These are phyloP conservation scores for Kazachstania kunashirensis DNA, from an alignment of 805 yeast genomes.

Conservation along the genomic window DNA sequence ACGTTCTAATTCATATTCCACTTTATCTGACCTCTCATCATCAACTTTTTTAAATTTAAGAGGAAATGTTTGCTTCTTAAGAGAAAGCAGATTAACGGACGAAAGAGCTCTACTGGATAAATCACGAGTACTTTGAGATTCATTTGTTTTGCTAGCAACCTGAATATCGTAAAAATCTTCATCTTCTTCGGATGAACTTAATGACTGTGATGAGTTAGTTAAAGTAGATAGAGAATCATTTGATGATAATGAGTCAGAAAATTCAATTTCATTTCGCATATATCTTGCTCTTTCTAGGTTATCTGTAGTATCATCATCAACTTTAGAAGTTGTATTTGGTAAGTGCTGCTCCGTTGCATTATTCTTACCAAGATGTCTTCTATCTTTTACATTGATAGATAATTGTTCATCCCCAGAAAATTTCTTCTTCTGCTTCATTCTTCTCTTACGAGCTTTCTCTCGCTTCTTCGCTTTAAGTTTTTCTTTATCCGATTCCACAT, in stretches of 20 bases:
- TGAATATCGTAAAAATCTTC: slow-evolving; percentile 8
- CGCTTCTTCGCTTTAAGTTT: slow-evolving; percentile 5
- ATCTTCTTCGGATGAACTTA: slow-evolving; percentile 6
- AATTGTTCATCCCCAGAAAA: slow-evolving; percentile 1
- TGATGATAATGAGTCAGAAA: slow-evolving; percentile 1
- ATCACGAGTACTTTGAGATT: background rate
- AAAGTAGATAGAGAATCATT: slow-evolving; percentile 1
- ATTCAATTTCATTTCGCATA: background rate
- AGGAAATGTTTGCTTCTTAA: slow-evolving; percentile 1
- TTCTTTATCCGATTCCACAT: slow-evolving; percentile 33
- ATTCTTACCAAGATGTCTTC: background rate
- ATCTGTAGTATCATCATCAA: slow-evolving; percentile 5
- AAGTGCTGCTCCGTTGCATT: slow-evolving; percentile 6
- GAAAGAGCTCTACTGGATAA: slow-evolving; percentile 4
- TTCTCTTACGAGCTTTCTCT: slow-evolving; percentile 6
- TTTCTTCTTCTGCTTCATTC: slow-evolving; percentile 1
- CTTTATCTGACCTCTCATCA: slow-evolving; percentile 30
- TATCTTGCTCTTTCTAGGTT: slow-evolving; percentile 1
- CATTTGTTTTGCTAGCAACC: slow-evolving; percentile 1
- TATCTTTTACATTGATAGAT: slow-evolving; percentile 1
- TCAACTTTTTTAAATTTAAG: slow-evolving; percentile 5
- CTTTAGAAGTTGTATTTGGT: slow-evolving; percentile 3
- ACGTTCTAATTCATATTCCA: slow-evolving; percentile 31
- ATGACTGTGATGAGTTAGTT: background rate
- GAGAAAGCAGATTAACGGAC: slow-evolving; percentile 3